phyloP scores from a whole-genome alignment of 2,329 filamentous ascomycete species.

The Fusarium sp. region DNA sequence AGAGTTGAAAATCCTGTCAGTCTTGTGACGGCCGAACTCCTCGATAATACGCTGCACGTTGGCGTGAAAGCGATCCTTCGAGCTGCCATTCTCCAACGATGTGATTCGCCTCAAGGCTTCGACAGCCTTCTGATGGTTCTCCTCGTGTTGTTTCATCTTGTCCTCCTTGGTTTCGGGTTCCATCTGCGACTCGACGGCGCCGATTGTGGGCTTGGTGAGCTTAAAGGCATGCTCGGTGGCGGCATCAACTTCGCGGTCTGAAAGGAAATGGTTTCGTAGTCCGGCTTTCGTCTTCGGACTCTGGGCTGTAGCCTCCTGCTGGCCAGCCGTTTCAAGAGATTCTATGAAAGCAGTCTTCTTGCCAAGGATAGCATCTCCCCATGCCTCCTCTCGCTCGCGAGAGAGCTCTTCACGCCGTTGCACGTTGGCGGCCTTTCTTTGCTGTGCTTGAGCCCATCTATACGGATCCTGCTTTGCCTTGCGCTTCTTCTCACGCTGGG shows the following conservation, averaged over 20 bases:
- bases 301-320: conserved; percentile 56
- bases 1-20: conserved; percentile 75
- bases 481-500: conserved; percentile 71
- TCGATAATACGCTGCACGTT: conserved; percentile 88
- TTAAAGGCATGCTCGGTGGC: conserved; percentile 75
- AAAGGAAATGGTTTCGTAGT: conserved; percentile 81
- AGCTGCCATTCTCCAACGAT: conserved; percentile 78
- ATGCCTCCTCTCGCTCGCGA: conserved; percentile 69
- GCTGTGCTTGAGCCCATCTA: conserved; percentile 80
- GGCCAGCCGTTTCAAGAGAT: conserved; percentile 77
- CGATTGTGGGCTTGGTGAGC: conserved; percentile 70
- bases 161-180: conserved; percentile 56
- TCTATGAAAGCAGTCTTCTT: conserved; percentile 83
- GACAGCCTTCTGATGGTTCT: conserved; percentile 73
- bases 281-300: conserved; percentile 49
- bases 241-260: conserved; percentile 71
- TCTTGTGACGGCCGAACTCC: conserved; percentile 90
- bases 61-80: conserved; percentile 80
- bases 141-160: conserved; percentile 58
- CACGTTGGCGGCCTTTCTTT: conserved; percentile 85
- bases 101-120: conserved; percentile 85
- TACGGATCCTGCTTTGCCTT: conserved; percentile 83
- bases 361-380: conserved; percentile 85
- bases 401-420: conserved; percentile 77
- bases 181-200: conserved; percentile 50